These are phyloP conservation scores for Sanguinoderma infundibulare DNA, from an alignment of 1,284 basidiomycete genomes.

Conservation along the genomic window DNA sequence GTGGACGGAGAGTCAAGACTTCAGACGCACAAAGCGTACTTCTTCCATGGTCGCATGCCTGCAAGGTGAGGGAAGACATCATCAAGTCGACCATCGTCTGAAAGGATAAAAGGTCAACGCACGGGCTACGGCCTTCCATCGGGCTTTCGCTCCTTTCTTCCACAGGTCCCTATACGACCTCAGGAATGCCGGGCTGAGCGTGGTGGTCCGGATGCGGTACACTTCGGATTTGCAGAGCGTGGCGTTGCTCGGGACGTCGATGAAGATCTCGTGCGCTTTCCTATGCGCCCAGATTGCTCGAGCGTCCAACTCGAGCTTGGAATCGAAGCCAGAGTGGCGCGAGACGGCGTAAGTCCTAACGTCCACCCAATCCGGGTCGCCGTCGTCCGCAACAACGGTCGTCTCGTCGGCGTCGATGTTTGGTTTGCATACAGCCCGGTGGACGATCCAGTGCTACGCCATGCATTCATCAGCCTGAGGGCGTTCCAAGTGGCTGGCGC, in stretches of 20 bases:
- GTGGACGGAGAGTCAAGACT: too few relatives aligned
- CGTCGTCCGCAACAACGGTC: not conserved
- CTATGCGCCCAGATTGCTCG: not conserved
- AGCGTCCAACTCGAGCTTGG: not conserved
- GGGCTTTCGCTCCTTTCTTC: not conserved
- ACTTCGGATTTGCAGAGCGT: not conserved
- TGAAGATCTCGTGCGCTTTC: not conserved
- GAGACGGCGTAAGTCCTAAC: not conserved
- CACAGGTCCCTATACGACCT: not conserved
- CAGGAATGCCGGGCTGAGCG: constrained; percentile 2
- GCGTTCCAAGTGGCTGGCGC: too few relatives aligned
- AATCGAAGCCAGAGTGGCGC: too few relatives aligned
- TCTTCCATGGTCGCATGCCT: too few relatives aligned
- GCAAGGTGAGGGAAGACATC: too few relatives aligned
- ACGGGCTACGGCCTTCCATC: too few relatives aligned
- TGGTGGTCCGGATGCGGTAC: not conserved
- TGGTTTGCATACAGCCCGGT: too few relatives aligned
- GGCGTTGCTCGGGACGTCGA: not conserved
- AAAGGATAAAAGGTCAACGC: too few relatives aligned
- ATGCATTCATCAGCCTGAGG: too few relatives aligned
- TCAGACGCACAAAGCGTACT: too few relatives aligned
- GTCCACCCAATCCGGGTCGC: not conserved
- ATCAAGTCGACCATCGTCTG: too few relatives aligned
- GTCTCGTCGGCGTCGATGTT: not conserved
- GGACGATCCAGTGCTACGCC: too few relatives aligned